Percentiles rank a stretch among this genome's conserved stretches.
These are phyloP conservation scores for Pseudoscleropodium purum DNA, from an alignment of 225 moss, liverwort and hornwort species.

Conservation along the genomic window DNA sequence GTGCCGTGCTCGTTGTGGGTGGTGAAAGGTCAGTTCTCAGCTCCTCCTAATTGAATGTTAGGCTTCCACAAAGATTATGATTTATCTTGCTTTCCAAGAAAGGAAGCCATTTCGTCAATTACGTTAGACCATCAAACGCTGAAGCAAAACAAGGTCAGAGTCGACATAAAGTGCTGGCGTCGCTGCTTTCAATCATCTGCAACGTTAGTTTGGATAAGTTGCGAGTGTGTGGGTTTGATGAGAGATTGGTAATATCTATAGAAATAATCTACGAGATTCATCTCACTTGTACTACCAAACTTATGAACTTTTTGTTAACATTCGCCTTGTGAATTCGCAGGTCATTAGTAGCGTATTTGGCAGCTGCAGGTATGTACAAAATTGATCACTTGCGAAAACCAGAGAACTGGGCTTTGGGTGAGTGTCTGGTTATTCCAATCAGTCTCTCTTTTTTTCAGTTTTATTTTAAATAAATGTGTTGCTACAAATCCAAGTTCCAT, in stretches of 20 bases:
- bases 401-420: constrained; percentile 84
- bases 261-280: neutral
- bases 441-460: neutral
- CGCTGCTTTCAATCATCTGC: neutral
- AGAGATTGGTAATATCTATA: neutral
- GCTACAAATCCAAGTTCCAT: neutral
- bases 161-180: neutral
- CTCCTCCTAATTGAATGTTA: neutral
- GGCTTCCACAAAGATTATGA: neutral
- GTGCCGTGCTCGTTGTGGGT: constrained; percentile 74
- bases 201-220: neutral
- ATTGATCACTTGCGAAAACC: constrained; percentile 70
- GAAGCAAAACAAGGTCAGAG: neutral
- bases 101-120: neutral
- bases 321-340: constrained; percentile 5
- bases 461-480: neutral
- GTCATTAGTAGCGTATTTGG: constrained; percentile 89
- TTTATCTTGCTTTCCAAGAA: neutral
- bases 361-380: constrained; percentile 85
- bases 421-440: constrained; percentile 1
- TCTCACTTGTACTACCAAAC: neutral
- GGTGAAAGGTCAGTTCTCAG: constrained; percentile 55
- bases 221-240: neutral
- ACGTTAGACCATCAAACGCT: neutral
- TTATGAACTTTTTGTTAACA: neutral